Evolutionary conservation across 257 asterid species (phyloP), one percentile per base, ranked within the genome.

Genomic region (Jacaranda mimosifolia): DNA sequence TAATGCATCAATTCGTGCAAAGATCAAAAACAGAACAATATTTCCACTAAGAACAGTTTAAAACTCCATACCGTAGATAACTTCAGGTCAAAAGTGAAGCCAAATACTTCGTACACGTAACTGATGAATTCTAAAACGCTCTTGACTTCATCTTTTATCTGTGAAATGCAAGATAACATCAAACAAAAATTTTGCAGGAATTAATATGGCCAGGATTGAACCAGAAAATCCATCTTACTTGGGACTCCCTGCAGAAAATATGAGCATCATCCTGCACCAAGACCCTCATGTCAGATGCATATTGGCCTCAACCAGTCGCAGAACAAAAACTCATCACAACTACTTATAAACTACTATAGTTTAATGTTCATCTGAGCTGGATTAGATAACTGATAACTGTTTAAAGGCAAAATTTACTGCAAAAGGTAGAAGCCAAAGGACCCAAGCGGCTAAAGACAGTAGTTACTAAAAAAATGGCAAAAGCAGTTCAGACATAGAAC

Each of bases 221-320:
- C 55, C 51, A 71, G 78, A 77, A 74, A 53, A 75, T 38, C 42
- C 46, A 72, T 73, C 88, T 82, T 80, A 93, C 99, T 85, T 96
- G 99, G 76, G 95, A 89, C 85, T 96, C 98, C 90, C 97, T 86
- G 92, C 99, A 96, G 86, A 96, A 93, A 82, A 96, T 96, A 83
- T 96, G 99, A 68, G 99, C 97, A 85, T 96, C 99, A 88, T 96
- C 99, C 99, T 96, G 97, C 72, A 78, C 76, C 63, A 87, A 64
- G 26, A 81, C 6, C 56, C 39, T 66, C 72, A 71, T 59, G 78
- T 84, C 80, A 77, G 79, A 83, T 68, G 69, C 60, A 42, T 17
- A 21, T 4, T 67, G 15, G 35, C 51, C 67, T 38, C 77, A 85
- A 81, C 19, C 58, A 69, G 76, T 84, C 80, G 12, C 32, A n/a